Evolutionary conservation across 257 asterid genomes (phyloP).

Genomic region (Parsonsia alboflavescens): DNA sequence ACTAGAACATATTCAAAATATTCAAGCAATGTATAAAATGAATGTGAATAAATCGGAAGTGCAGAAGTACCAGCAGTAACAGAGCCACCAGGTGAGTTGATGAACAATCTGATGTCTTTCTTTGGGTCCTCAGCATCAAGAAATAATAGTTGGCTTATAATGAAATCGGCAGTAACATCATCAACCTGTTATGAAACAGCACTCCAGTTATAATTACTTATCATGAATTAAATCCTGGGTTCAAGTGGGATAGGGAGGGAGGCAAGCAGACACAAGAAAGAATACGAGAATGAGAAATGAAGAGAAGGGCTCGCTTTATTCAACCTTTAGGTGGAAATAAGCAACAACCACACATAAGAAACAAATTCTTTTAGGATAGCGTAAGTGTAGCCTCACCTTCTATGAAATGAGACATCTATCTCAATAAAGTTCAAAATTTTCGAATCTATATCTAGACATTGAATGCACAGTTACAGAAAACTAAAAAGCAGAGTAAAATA

Average conservation of each 20-base stretch:
- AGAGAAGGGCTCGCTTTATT: neutral
- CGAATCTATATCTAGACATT: neutral
- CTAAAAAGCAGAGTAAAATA: neutral
- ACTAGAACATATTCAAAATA: neutral
- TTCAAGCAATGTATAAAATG: neutral
- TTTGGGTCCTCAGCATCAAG: constrained; percentile 79
- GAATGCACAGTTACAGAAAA: neutral
- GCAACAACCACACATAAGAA: neutral
- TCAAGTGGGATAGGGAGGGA: neutral
- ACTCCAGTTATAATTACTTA: neutral
- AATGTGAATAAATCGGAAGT: neutral
- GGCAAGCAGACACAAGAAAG: neutral
- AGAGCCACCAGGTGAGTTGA: constrained; percentile 97
- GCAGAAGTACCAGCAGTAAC: constrained; percentile 76
- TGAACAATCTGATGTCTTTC: constrained; percentile 78
- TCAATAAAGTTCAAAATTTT: neutral
- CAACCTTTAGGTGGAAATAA: neutral
- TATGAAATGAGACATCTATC: neutral
- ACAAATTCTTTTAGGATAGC: neutral
- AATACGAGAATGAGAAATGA: neutral
- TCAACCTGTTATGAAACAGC: constrained; percentile 53
- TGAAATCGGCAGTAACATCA: constrained; percentile 73
- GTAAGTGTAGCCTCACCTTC: neutral
- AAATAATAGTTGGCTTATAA: constrained; percentile 74
- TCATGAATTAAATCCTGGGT: neutral